phyloP scores from a whole-genome alignment of 2,329 filamentous ascomycete species.

The Alternaria conjuncta region DNA sequence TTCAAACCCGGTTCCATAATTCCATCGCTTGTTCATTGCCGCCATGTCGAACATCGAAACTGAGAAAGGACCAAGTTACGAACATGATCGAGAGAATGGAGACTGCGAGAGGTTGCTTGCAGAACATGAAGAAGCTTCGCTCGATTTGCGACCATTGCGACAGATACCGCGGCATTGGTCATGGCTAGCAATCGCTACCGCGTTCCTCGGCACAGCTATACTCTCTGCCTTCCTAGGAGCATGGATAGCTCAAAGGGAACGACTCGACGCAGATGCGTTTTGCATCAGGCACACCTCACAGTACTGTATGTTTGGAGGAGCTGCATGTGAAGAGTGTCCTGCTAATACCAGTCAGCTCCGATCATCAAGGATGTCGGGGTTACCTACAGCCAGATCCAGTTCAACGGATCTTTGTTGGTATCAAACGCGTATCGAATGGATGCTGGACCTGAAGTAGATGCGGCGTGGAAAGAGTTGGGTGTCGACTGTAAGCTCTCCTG shows the following conservation, averaged over 20 bases:
- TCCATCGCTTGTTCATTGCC: neutral
- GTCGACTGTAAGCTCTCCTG: conserved; percentile 54
- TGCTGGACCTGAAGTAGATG: conserved; percentile 62
- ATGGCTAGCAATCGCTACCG: neutral
- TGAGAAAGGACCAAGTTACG: neutral
- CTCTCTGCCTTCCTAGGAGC: conserved; percentile 31
- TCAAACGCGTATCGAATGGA: conserved; percentile 61
- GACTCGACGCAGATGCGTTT: conserved; percentile 31
- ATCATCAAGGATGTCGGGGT: conserved; percentile 51
- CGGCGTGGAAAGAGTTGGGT: conserved; percentile 62
- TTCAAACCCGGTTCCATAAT: neutral
- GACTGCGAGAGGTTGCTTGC: conserved; percentile 1
- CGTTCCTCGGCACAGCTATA: conserved; percentile 19
- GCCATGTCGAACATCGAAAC: neutral
- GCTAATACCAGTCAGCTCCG: conserved; percentile 28
- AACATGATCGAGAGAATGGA: neutral
- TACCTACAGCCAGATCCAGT: conserved; percentile 50
- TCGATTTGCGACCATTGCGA: neutral
- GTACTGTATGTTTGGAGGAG: conserved; percentile 32
- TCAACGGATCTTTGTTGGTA: conserved; percentile 64
- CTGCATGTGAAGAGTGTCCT: neutral
- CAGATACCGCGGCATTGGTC: neutral
- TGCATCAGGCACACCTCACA: conserved; percentile 40
- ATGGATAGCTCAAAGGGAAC: conserved; percentile 19
- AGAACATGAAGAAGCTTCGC: neutral